A percentile compares a stretch with the other conserved stretches of the same genome.
These are phyloP conservation scores for Garcileccinum viscosum DNA, from an alignment of 1,284 basidiomycete genomes.

Conservation along the genomic window DNA sequence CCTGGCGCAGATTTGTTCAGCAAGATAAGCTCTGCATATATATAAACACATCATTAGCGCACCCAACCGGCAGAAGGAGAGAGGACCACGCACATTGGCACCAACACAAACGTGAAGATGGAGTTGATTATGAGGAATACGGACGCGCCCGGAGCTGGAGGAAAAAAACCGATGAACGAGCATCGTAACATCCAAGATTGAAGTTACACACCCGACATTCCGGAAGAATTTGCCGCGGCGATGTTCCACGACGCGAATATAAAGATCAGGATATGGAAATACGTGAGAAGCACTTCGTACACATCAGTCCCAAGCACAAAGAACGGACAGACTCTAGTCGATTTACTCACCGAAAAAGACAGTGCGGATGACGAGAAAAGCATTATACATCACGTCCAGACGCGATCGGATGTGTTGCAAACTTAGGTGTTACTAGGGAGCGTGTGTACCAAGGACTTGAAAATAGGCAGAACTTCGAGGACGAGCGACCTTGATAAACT, in stretches of 20 bases:
- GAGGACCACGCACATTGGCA: constrained; percentile 50
- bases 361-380: constrained; percentile 60
- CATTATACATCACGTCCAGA: constrained; percentile 40
- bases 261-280: constrained; percentile 57
- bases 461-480: not conserved
- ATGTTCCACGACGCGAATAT: constrained; percentile 67
- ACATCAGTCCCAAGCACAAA: not conserved
- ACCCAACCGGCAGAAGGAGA: not conserved
- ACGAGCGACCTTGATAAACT: not conserved
- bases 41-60: not conserved
- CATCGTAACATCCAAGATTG: not conserved
- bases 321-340: not conserved
- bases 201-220: constrained; percentile 43
- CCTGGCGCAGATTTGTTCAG: constrained; percentile 44
- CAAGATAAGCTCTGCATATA: constrained; percentile 38
- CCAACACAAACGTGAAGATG: constrained; percentile 49
- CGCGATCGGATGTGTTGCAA: constrained; percentile 5
- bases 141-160: constrained; percentile 53
- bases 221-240: constrained; percentile 42
- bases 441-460: not conserved
- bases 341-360: constrained; percentile 59
- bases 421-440: not conserved
- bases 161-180: not conserved
- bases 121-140: constrained; percentile 60
- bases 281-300: constrained; percentile 54